phyloP scores from a whole-genome alignment of 208 protist genomes.

The Leishmania gerbilli region DNA sequence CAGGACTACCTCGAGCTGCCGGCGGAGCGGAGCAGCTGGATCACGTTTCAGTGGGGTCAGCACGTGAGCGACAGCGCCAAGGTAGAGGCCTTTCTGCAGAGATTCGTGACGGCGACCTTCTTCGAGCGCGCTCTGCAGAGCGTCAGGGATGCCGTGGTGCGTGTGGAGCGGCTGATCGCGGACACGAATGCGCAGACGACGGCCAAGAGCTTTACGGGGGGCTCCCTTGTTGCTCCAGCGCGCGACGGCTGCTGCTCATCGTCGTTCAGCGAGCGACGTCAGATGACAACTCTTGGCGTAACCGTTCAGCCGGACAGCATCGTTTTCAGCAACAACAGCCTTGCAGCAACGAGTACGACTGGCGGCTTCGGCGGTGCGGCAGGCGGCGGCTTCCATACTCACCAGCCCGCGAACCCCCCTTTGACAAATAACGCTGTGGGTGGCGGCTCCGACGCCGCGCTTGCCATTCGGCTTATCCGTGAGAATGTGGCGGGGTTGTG shows the following conservation, averaged over 20 bases:
- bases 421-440: slow-evolving; percentile 3
- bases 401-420: slow-evolving; percentile 11
- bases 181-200: slow-evolving; percentile 1
- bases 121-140: slow-evolving; percentile 47
- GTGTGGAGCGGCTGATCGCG: slow-evolving; percentile 34
- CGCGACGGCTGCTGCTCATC: slow-evolving; percentile 16
- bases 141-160: slow-evolving; percentile 34
- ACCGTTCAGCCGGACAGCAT: not conserved
- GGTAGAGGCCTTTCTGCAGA: slow-evolving; percentile 71
- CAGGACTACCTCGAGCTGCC: slow-evolving; percentile 41
- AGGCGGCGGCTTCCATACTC: slow-evolving; percentile 16
- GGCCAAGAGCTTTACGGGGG: not conserved
- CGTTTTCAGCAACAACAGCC: not conserved
- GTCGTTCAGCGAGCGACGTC: slow-evolving; percentile 6
- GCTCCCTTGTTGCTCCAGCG: not conserved
- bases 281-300: slow-evolving; percentile 1
- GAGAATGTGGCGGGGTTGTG: slow-evolving; percentile 70
- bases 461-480: slow-evolving; percentile 43
- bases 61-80: slow-evolving; percentile 48
- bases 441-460: not conserved
- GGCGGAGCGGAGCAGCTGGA: slow-evolving; percentile 15
- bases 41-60: slow-evolving; percentile 81
- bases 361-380: not conserved
- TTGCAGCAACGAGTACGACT: not conserved
- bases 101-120: slow-evolving; percentile 61